Base-by-base conservation (phyloP, 176 grass and related monocot genomes). In the Dendrocalamus sinicus region DNA sequence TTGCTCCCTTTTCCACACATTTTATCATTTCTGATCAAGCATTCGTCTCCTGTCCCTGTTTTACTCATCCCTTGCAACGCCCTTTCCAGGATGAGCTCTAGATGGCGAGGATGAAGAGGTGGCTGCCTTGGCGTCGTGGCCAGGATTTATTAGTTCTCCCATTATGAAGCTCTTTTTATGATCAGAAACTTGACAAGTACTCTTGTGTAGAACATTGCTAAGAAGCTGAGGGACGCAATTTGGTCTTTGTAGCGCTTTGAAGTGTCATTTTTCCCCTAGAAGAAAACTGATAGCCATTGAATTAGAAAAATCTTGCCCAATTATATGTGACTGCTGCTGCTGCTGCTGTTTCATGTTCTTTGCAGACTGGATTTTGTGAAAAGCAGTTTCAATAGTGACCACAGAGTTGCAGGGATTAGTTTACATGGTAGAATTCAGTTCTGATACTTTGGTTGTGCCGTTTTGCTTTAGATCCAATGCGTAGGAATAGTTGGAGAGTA, bases 81-180 rank as follows among this genome's bases (percentile, higher is more conserved):
- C 40, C 26, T 76, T 83, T 71, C 13, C 91, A 96, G 94, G 94
- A 96, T 83, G 94, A 96, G 87, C 94, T 96, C 73, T 96, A 91
- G 90, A 93, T 72, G 86, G 67, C 6, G 63, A 73, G 76, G 77
- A 87, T 86, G 73, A 85, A 64, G 89, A 43, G 13, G 74, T 51
- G 83, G 60, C 79, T 0, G 24, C 65, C 67, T 75, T 72, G 13
- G 26, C 2, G 12, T 46, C 6, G 59, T 35, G 69, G 74, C 81
- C 81, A 76, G 45, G 85, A 57, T 86, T 88, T 85, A 73, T 76
- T 89, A 41, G 26, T 73, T 86, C 70, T 89, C 70, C 75, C 86
- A 73, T 86, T 87, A 51, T 67, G 86, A 77, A 76, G 62, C 32
- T 53, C 39, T 67, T 76, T 90, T 74, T 48, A 46, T 84, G 67